phyloP scores from a whole-genome alignment of 352 stramenopile species.

The Phytophthora pisi region DNA sequence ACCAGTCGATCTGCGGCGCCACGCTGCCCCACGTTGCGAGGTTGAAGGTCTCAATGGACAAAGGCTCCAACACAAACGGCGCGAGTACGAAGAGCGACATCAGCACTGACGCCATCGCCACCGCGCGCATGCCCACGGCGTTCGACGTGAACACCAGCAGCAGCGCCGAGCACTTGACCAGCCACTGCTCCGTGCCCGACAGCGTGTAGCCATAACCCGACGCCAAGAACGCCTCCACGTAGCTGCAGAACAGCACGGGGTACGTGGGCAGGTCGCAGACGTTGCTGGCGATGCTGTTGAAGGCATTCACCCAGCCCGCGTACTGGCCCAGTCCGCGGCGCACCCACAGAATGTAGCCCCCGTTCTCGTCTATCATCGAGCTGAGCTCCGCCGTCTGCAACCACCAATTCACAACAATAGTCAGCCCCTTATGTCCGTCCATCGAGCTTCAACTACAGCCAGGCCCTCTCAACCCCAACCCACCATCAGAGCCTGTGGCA shows the following conservation, averaged over 20 bases:
- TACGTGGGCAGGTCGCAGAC: slow-evolving; percentile 86
- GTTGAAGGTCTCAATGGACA: slow-evolving; percentile 79
- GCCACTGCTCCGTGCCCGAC: slow-evolving; percentile 60
- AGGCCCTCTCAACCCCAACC: not conserved
- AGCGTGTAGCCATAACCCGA: slow-evolving; percentile 64
- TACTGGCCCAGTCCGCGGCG: slow-evolving; percentile 79
- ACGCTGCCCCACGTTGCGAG: slow-evolving; percentile 73
- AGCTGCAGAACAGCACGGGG: slow-evolving; percentile 86
- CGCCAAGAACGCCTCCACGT: slow-evolving; percentile 77
- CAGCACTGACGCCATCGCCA: slow-evolving; percentile 72
- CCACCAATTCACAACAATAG: slow-evolving; percentile 6
- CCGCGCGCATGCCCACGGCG: slow-evolving; percentile 75
- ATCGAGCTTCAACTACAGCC: not conserved
- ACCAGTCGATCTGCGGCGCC: slow-evolving; percentile 78
- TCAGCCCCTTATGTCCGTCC: not conserved
- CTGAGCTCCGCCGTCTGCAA: slow-evolving; percentile 76
- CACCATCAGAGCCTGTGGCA: slow-evolving; percentile 87
- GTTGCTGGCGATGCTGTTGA: slow-evolving; percentile 87
- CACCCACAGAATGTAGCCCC: slow-evolving; percentile 89
- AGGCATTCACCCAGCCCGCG: slow-evolving; percentile 84
- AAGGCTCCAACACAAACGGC: slow-evolving; percentile 77
- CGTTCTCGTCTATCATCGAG: slow-evolving; percentile 87
- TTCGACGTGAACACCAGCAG: slow-evolving; percentile 78
- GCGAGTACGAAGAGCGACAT: slow-evolving; percentile 87
- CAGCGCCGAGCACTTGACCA: slow-evolving; percentile 73